Evolutionary conservation across 1,139 yeast genomes (phyloP).

Genomic region (Taphrina populina): DNA sequence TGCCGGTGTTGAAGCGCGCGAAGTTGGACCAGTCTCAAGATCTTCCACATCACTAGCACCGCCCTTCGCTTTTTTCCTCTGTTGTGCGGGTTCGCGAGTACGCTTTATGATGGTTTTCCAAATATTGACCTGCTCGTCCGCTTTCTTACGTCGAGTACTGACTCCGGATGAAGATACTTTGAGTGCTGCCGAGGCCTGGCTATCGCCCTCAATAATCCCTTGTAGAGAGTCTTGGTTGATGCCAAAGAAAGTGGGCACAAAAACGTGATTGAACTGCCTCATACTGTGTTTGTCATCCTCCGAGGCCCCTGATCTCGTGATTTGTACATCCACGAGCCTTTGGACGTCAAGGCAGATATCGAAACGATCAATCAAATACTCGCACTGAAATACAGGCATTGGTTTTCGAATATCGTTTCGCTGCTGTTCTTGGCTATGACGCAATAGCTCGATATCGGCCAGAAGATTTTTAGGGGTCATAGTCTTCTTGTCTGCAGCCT

Average conservation of each 20-base stretch:
- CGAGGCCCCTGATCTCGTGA: slow-evolving; percentile 70
- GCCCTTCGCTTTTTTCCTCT: slow-evolving; percentile 42
- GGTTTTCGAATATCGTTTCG: slow-evolving; percentile 80
- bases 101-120: slow-evolving; percentile 48
- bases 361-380: slow-evolving; percentile 63
- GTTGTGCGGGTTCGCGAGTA: slow-evolving; percentile 53
- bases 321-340: slow-evolving; percentile 65
- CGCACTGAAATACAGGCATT: slow-evolving; percentile 76
- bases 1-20: slow-evolving; percentile 31
- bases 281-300: slow-evolving; percentile 77
- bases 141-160: slow-evolving; percentile 29
- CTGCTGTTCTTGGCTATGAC: slow-evolving; percentile 79
- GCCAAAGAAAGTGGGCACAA: slow-evolving; percentile 67
- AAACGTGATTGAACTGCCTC: slow-evolving; percentile 67
- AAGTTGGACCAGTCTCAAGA: slow-evolving; percentile 22
- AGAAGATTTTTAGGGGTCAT: slow-evolving; percentile 85
- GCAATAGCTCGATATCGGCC: slow-evolving; percentile 87
- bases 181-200: slow-evolving; percentile 17
- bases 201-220: slow-evolving; percentile 23
- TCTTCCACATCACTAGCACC: slow-evolving; percentile 43
- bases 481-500: slow-evolving; percentile 91
- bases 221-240: slow-evolving; percentile 42
- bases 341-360: slow-evolving; percentile 73
- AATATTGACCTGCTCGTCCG: slow-evolving; percentile 28
- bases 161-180: slow-evolving; percentile 20